These are phyloP conservation scores for Lasiodiplodia theobromae DNA, from an alignment of 2,329 filamentous ascomycete genomes.

Conservation along the genomic window DNA sequence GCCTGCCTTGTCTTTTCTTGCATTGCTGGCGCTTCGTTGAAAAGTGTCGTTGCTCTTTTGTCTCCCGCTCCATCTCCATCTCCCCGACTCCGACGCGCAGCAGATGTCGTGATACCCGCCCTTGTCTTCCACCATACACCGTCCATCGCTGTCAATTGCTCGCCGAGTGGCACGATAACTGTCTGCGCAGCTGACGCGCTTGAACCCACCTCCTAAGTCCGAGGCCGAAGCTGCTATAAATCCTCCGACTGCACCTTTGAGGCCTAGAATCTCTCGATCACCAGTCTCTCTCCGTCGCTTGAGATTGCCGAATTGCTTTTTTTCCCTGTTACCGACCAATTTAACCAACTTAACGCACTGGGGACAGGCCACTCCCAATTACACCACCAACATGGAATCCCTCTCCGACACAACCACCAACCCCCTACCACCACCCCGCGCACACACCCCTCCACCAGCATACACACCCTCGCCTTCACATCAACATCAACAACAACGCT, in stretches of 20 bases:
- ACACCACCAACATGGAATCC: not conserved
- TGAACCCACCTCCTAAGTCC: not conserved
- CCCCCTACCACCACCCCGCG: not conserved
- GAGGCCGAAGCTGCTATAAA: not conserved
- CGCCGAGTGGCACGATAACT: not conserved
- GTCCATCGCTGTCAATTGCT: not conserved
- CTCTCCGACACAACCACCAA: not conserved
- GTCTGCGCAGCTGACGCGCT: not conserved
- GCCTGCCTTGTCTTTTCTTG: not conserved
- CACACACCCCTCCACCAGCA: not conserved
- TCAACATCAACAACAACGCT: not conserved
- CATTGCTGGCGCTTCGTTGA: no score
- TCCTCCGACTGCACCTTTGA: not conserved
- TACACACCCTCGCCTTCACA: slow-evolving; percentile 2
- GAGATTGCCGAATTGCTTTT: not conserved
- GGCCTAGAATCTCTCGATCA: not conserved
- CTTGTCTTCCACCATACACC: slow-evolving; percentile 18
- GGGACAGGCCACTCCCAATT: not conserved
- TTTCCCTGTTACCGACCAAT: not conserved
- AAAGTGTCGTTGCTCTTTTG: not conserved
- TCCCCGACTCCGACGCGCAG: not conserved
- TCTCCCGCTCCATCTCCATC: not conserved
- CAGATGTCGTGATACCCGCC: slow-evolving; percentile 24
- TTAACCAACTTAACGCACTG: not conserved
- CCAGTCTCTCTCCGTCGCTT: not conserved